Evolutionary conservation across 2,329 filamentous ascomycete species (phyloP).

Genomic region (Rasamsonia emersonii): DNA sequence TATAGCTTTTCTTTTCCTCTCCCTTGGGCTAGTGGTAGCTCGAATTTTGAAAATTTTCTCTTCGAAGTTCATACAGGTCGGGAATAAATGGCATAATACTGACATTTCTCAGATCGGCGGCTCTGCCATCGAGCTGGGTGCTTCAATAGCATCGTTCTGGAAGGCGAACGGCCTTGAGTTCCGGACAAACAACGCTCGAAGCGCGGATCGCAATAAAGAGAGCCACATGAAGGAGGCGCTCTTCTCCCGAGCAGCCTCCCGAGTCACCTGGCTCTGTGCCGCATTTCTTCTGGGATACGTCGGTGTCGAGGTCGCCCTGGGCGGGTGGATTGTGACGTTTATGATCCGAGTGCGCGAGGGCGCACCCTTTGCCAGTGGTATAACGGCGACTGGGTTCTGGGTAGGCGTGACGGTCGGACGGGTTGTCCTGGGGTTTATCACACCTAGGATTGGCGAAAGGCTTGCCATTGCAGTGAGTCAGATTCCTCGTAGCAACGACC

Average conservation of each 20-base stretch:
- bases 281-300: slow-evolving; percentile 72
- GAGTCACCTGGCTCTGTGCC: slow-evolving; percentile 60
- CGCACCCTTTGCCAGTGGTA: slow-evolving; percentile 60
- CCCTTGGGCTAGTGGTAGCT: too few species aligned
- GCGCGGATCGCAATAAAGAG: slow-evolving; percentile 2
- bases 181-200: slow-evolving; percentile 3
- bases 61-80: too few species aligned
- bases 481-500: too few species aligned
- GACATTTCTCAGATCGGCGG: slow-evolving; percentile 9
- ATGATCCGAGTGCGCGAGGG: slow-evolving; percentile 72
- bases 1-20: neutral
- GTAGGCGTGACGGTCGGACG: slow-evolving; percentile 69
- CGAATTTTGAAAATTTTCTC: too few species aligned
- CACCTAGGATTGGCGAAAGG: slow-evolving; percentile 60
- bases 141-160: slow-evolving; percentile 11
- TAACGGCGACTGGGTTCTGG: slow-evolving; percentile 77
- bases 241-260: slow-evolving; percentile 4
- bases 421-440: slow-evolving; percentile 66
- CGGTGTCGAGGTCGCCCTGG: slow-evolving; percentile 61
- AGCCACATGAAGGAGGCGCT: slow-evolving; percentile 7
- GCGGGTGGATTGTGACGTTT: slow-evolving; percentile 77
- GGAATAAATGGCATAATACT: slow-evolving; percentile 20
- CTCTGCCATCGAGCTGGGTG: slow-evolving; percentile 48
- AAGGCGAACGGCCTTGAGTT: slow-evolving; percentile 10
- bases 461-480: slow-evolving; percentile 45